phyloP scores from a whole-genome alignment of 1,139 yeast genomes.

The Blastobotrys aristatus region DNA sequence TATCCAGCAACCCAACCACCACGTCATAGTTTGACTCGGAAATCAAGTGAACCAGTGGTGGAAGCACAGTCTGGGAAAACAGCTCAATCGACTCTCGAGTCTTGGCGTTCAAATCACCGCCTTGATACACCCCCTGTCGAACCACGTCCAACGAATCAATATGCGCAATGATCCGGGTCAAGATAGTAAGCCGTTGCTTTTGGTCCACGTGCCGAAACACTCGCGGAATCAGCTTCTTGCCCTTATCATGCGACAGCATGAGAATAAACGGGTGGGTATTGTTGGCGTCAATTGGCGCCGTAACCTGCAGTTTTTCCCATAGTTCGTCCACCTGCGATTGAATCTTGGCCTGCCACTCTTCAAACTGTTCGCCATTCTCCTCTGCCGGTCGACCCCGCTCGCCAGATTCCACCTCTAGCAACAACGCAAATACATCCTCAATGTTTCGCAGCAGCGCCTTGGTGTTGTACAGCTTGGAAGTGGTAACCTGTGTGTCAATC shows the following conservation, averaged over 20 bases:
- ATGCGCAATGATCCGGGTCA: constrained; percentile 77
- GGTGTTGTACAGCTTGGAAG: constrained; percentile 10
- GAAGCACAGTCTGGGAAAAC: constrained; percentile 78
- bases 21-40: constrained; percentile 80
- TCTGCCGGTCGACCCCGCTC: constrained; percentile 51
- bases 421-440: constrained; percentile 74
- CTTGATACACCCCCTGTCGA: constrained; percentile 70
- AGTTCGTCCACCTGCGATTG: constrained; percentile 38
- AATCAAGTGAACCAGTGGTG: constrained; percentile 77
- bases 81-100: constrained; percentile 65
- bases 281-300: constrained; percentile 43
- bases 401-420: constrained; percentile 75
- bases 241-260: constrained; percentile 78
- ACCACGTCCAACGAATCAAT: constrained; percentile 77
- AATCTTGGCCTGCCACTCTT: constrained; percentile 32
- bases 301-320: constrained; percentile 76
- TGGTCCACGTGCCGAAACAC: constrained; percentile 75
- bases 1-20: constrained; percentile 74
- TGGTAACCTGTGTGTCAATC: background rate
- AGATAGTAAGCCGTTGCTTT: constrained; percentile 72
- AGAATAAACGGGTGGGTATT: constrained; percentile 74
- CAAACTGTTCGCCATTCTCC: constrained; percentile 35
- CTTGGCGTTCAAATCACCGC: constrained; percentile 45
- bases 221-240: constrained; percentile 84
- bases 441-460: constrained; percentile 36